phyloP scores from a whole-genome alignment of 139 green algal species.

The Chlamydomonas schloesseri region DNA sequence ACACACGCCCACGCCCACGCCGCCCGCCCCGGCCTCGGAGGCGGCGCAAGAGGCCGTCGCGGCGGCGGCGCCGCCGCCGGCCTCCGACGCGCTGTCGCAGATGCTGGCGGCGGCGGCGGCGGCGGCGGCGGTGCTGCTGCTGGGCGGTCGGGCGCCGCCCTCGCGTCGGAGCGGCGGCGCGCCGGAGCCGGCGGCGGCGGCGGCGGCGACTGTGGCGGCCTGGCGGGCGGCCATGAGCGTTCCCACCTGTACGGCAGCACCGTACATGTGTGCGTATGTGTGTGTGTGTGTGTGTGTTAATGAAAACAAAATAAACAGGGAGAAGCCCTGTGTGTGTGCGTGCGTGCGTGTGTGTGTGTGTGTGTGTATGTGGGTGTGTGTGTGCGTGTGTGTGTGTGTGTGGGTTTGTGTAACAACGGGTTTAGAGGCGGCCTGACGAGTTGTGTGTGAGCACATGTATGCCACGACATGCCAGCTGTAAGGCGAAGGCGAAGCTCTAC shows the following conservation, averaged over 20 bases:
- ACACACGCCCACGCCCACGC: not conserved
- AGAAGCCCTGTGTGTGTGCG: no score
- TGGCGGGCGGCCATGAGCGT: constrained; percentile 38
- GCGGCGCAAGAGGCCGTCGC: not conserved
- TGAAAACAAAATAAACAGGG: no score
- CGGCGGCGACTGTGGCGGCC: not conserved
- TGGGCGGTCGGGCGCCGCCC: not conserved
- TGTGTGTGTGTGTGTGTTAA: not conserved
- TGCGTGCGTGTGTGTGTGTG: no score
- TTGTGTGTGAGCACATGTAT: no score
- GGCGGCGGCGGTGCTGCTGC: not conserved
- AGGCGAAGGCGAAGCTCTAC: no score
- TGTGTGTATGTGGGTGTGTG: no score
- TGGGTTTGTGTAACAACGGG: no score
- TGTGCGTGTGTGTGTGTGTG: no score
- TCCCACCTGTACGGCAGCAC: not conserved
- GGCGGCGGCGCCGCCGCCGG: not conserved
- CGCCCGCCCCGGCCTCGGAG: no score
- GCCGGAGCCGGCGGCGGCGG: constrained; percentile 3
- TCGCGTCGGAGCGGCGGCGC: not conserved
- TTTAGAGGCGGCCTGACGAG: no score
- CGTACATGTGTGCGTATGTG: not conserved
- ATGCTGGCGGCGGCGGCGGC: not conserved
- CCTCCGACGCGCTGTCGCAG: not conserved
- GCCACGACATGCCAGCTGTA: no score